phyloP scores from a whole-genome alignment of 2,329 filamentous ascomycete species.

The Aspergillus novoparasiticus region DNA sequence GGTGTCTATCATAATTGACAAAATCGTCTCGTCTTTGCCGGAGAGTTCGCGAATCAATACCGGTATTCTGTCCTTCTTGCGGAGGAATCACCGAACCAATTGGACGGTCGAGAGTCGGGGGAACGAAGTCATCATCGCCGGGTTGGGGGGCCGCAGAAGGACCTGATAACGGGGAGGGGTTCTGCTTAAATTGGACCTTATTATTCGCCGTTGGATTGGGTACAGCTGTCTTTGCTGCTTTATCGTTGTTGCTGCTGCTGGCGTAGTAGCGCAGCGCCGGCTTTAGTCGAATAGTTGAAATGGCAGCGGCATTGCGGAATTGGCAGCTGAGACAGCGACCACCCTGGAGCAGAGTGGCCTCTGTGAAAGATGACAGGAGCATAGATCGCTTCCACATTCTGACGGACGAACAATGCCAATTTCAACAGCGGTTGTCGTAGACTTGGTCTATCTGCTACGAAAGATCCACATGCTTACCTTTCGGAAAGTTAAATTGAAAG shows the following conservation, averaged over 20 bases:
- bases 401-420: not conserved
- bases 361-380: constrained; percentile 22
- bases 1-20: constrained; percentile 80
- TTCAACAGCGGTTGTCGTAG: not conserved
- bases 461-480: constrained; percentile 1
- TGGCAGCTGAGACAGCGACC: constrained; percentile 40
- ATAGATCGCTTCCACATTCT: constrained; percentile 36
- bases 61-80: constrained; percentile 76
- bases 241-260: constrained; percentile 22
- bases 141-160: constrained; percentile 25
- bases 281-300: constrained; percentile 18
- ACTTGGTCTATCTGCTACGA: not conserved
- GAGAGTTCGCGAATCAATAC: constrained; percentile 68
- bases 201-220: constrained; percentile 11
- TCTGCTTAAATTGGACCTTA: constrained; percentile 32
- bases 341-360: constrained; percentile 28
- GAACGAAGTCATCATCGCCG: constrained; percentile 50
- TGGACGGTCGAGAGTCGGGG: constrained; percentile 65
- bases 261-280: constrained; percentile 34
- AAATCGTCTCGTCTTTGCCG: constrained; percentile 76
- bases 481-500: constrained; percentile 24
- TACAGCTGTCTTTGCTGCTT: constrained; percentile 14
- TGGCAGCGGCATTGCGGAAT: constrained; percentile 30
- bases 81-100: constrained; percentile 81
- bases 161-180: constrained; percentile 24